Base-by-base conservation (phyloP, 306 rosid species). In the Vicia villosa region DNA sequence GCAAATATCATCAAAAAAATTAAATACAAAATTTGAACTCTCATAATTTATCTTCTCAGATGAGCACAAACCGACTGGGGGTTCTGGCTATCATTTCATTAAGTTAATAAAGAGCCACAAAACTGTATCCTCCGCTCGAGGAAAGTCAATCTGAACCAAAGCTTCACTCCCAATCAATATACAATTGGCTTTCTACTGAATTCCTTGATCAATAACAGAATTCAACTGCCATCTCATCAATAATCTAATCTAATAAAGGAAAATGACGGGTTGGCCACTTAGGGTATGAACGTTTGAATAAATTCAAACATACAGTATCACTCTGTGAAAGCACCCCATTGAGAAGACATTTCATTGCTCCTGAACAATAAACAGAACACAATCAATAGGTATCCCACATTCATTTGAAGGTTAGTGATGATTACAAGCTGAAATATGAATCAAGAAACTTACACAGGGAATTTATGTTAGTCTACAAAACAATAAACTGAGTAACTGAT, bases 221-320 rank as follows among this genome's bases (percentile, higher is more conserved):
- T 42, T 66, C 68, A 47, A 81, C 73, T 65, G 74, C 47, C 73
- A 34, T 68, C 73, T 19, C 63, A 34, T 88, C 88, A 86, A 16
- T 73, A 68, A 47, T 83, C 85, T 4, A 66, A 43, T 83, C 85
- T 4, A 66, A 60, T 24, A 87, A 64, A 1, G 97, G 96, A 77
- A 83, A 91, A 57, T 49, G 66, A 69, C 73, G 81, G 26, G 72
- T 80, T 4, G 92, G 88, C 96, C 95, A 89, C 83, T 89, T 94
- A 11, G 99, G 99, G 77, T 83, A 94, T 12, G 91, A 85, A 11
- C 97, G 99, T 83, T 94, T 94, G 82, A 50, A 94, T 41, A 91
- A 77, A 80, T 86, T 86, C 91, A 94, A 78, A 76, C 97, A 91
- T 17, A 87, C 80, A 6, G 99, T 91, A 80, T 94, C 99, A 43